Conservation (phyloP, 1,139 yeast genomes). For the Hyphopichia wangnamkhiaoensis region DNA sequence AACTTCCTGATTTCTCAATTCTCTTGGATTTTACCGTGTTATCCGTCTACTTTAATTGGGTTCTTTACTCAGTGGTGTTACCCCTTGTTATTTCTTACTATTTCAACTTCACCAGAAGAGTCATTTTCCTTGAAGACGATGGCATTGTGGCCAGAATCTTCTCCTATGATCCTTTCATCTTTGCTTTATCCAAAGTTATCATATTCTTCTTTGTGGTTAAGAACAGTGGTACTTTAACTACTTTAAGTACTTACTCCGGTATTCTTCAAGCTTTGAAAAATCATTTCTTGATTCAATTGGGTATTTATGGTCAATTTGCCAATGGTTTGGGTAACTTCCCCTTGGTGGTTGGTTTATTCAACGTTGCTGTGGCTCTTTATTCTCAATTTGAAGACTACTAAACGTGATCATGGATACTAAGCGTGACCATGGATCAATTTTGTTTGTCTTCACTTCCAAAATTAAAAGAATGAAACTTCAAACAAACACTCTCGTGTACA, state of each 20-base stretch:
- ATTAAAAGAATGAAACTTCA: too few species aligned
- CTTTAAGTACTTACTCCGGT: conserved; percentile 28
- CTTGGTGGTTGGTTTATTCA: conserved; percentile 48
- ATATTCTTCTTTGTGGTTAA: conserved; percentile 43
- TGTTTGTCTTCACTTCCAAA: too few species aligned
- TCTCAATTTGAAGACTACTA: conserved; percentile 48
- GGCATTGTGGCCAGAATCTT: conserved; percentile 36
- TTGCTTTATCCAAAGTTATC: conserved; percentile 52
- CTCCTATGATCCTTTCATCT: conserved; percentile 58
- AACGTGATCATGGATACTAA: conserved; percentile 3
- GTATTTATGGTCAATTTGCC: conserved; percentile 36
- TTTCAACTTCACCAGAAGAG: conserved; percentile 53
- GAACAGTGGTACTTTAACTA: conserved; percentile 32
- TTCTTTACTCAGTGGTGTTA: conserved; percentile 34
- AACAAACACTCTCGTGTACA: too few species aligned
- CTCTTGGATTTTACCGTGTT: conserved; percentile 30
- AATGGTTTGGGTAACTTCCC: conserved; percentile 50
- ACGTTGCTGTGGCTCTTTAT: conserved; percentile 51
- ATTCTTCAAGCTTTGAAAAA: conserved; percentile 38
- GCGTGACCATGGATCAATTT: too few species aligned
- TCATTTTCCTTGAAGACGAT: conserved; percentile 41
- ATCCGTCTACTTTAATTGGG: conserved; percentile 44
- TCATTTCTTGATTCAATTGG: conserved; percentile 38
- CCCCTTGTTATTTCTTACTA: conserved; percentile 54
- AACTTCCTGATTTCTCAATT: conserved; percentile 38